These are phyloP conservation scores for Saccharomyces hybrid DNA, from an alignment of 1,139 yeast species.

Conservation along the genomic window DNA sequence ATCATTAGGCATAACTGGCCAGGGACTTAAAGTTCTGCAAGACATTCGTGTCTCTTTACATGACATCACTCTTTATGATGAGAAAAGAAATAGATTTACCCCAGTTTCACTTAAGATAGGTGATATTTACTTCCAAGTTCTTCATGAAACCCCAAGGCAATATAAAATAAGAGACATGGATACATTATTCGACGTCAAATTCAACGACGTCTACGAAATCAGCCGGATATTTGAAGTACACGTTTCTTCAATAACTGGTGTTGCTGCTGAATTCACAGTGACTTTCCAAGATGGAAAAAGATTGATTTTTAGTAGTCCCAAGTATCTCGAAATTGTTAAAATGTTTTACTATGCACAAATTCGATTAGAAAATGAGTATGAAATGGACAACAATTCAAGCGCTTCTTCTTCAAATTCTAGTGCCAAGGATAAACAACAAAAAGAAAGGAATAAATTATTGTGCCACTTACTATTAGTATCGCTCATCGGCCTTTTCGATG, in stretches of 20 bases:
- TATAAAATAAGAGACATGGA: slow-evolving; percentile 32
- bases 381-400: slow-evolving; percentile 18
- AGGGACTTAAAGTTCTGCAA: slow-evolving; percentile 33
- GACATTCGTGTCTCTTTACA: slow-evolving; percentile 50
- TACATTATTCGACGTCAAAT: slow-evolving; percentile 30
- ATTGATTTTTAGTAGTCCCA: slow-evolving; percentile 50
- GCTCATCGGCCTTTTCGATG: slow-evolving; percentile 59
- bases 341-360: slow-evolving; percentile 54
- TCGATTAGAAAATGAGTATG: slow-evolving; percentile 41
- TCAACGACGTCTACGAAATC: slow-evolving; percentile 48
- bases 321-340: slow-evolving; percentile 60
- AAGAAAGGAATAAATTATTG: slow-evolving; percentile 25
- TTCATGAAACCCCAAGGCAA: slow-evolving; percentile 35
- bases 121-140: slow-evolving; percentile 55
- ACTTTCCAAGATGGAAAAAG: slow-evolving; percentile 40
- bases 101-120: slow-evolving; percentile 66
- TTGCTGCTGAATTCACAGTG: slow-evolving; percentile 52
- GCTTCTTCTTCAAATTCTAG: slow-evolving; percentile 11
- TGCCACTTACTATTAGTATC: slow-evolving; percentile 58
- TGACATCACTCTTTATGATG: slow-evolving; percentile 39
- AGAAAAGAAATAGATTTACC: slow-evolving; percentile 34
- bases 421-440: slow-evolving; percentile 2
- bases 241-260: slow-evolving; percentile 44
- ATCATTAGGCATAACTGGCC: slow-evolving; percentile 43
- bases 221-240: slow-evolving; percentile 47